phyloP scores from a whole-genome alignment of 768 basidiomycete species.

The Boletus reticulatus region DNA sequence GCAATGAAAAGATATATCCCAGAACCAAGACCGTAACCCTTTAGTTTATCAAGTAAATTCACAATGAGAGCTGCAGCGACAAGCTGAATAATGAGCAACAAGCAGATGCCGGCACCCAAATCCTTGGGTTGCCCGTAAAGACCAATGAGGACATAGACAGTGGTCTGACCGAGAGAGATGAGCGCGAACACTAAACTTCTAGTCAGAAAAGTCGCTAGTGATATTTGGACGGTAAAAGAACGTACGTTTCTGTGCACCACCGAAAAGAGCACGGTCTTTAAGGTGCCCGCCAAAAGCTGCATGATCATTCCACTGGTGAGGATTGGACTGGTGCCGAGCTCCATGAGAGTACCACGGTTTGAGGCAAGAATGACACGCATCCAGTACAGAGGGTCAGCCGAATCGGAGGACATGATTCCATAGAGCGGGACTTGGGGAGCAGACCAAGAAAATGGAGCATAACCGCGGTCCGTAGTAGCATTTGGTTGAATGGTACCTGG shows the following conservation, averaged over 20 bases:
- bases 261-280: constrained; percentile 94
- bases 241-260: constrained; percentile 95
- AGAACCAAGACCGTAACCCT: constrained; percentile 97
- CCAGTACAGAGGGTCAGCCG: no score
- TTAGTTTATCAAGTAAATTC: constrained; percentile 97
- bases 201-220: neutral
- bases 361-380: no score
- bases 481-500: no score
- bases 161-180: constrained; percentile 92
- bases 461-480: no score
- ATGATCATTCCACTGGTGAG: no score
- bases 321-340: no score
- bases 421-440: no score
- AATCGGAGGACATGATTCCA: no score
- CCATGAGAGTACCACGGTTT: no score
- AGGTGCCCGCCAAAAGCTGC: no score
- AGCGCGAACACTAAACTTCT: constrained; percentile 81
- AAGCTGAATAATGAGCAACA: constrained; percentile 95
- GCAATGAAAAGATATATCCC: constrained; percentile 99
- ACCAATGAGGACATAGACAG: constrained; percentile 95
- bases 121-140: constrained; percentile 93
- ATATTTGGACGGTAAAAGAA: constrained; percentile 6
- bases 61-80: constrained; percentile 93
- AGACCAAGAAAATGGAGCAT: no score
- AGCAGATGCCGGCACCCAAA: constrained; percentile 94